phyloP scores from a whole-genome alignment of 202 grass and related monocot genomes.

The Setaria italica region DNA sequence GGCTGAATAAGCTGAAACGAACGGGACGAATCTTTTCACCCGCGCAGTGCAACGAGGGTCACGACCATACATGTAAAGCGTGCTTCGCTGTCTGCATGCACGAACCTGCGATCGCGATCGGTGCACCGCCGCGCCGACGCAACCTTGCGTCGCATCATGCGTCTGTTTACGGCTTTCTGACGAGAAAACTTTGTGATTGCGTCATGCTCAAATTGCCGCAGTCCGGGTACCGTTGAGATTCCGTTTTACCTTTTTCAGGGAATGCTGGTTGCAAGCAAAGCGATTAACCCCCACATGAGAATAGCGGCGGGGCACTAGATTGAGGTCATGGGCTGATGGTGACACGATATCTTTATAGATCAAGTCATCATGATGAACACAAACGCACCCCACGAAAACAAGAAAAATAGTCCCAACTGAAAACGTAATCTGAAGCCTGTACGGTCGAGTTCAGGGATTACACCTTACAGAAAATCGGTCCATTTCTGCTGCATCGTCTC shows the following conservation, averaged over 20 bases:
- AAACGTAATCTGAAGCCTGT: slow-evolving; percentile 12
- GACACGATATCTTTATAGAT: not conserved
- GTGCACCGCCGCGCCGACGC: too few species aligned
- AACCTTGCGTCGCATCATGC: too few species aligned
- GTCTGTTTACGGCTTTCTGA: not conserved
- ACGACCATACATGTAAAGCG: too few species aligned
- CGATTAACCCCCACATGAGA: not conserved
- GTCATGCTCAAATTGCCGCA: not conserved
- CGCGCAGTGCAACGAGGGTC: too few species aligned
- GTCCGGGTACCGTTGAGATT: not conserved
- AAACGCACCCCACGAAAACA: not conserved
- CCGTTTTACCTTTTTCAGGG: not conserved
- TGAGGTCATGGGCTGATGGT: not conserved
- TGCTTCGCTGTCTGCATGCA: too few species aligned
- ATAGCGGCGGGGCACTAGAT: not conserved
- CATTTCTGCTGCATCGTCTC: slow-evolving; percentile 11
- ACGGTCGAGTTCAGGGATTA: slow-evolving; percentile 28
- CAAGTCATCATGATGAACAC: not conserved
- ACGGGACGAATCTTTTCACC: too few species aligned
- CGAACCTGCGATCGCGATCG: too few species aligned
- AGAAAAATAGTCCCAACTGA: not conserved
- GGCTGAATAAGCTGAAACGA: too few species aligned
- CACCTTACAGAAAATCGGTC: slow-evolving; percentile 24
- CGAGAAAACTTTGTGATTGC: not conserved
- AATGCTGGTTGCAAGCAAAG: not conserved